Percentiles rank a stretch among this genome's conserved stretches.
Conservation (phyloP, 1,284 basidiomycete species). For the Phenoliferia sp. region DNA sequence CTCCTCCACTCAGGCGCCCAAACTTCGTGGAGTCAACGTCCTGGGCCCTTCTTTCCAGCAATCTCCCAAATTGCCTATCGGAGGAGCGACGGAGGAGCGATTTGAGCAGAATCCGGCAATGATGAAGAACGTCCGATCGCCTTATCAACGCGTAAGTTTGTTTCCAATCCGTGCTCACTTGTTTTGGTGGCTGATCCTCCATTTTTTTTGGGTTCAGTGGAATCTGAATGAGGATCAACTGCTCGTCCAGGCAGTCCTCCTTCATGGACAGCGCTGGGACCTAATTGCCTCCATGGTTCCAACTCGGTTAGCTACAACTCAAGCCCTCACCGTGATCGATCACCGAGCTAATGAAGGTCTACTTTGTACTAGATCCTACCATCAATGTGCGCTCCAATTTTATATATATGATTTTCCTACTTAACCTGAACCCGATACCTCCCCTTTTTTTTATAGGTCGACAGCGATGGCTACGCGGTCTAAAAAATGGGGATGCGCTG, state of each 20-base stretch:
- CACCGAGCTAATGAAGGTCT: background rate
- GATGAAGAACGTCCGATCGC: background rate
- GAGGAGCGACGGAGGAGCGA: too few species aligned
- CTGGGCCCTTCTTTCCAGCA: too few species aligned
- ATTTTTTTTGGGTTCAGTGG: slow-evolving; percentile 13
- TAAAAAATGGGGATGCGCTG: slow-evolving; percentile 21
- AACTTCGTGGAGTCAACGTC: too few species aligned
- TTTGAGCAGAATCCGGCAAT: background rate
- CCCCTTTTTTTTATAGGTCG: background rate
- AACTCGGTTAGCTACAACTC: slow-evolving; percentile 13
- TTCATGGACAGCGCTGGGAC: slow-evolving; percentile 35
- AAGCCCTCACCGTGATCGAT: background rate
- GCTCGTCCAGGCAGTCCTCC: slow-evolving; percentile 29
- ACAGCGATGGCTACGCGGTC: slow-evolving; percentile 18
- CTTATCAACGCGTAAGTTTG: background rate
- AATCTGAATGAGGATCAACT: slow-evolving; percentile 31
- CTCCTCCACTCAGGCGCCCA: too few species aligned
- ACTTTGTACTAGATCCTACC: background rate
- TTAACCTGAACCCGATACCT: background rate
- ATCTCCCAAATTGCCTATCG: too few species aligned
- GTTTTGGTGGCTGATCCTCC: background rate
- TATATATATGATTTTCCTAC: background rate
- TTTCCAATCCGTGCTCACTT: background rate
- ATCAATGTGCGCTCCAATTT: background rate
- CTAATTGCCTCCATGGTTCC: slow-evolving; percentile 28